phyloP scores from a whole-genome alignment of 1,284 basidiomycete genomes.

The Apiotrichum mycotoxinovorans region DNA sequence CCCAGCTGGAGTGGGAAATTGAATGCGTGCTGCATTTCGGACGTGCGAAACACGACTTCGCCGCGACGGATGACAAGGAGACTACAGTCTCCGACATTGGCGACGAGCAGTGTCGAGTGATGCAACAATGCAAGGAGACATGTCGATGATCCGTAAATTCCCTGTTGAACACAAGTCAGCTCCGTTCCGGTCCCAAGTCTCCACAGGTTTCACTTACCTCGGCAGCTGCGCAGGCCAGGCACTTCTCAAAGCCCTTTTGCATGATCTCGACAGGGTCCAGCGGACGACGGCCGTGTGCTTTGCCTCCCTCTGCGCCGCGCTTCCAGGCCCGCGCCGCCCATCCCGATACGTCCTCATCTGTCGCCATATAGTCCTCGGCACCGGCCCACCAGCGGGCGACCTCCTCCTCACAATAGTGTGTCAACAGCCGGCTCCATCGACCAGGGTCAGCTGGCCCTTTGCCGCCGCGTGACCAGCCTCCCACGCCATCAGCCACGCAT shows the following conservation, averaged over 20 bases:
- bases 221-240: slow-evolving; percentile 49
- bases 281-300: slow-evolving; percentile 21
- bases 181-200: not conserved
- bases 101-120: slow-evolving; percentile 76
- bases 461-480: slow-evolving; percentile 44
- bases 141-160: slow-evolving; percentile 57
- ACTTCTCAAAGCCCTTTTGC: slow-evolving; percentile 58
- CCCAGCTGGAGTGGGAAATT: slow-evolving; percentile 81
- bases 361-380: slow-evolving; percentile 31
- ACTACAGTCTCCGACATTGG: slow-evolving; percentile 89
- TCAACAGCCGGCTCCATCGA: slow-evolving; percentile 44
- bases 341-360: slow-evolving; percentile 9
- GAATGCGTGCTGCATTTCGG: slow-evolving; percentile 95
- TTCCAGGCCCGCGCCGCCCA: slow-evolving; percentile 25
- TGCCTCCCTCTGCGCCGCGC: slow-evolving; percentile 6
- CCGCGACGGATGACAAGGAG: slow-evolving; percentile 76
- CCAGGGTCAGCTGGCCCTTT: slow-evolving; percentile 44
- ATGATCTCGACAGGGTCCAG: slow-evolving; percentile 58
- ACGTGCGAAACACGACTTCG: slow-evolving; percentile 76
- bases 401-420: slow-evolving; percentile 47
- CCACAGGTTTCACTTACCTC: slow-evolving; percentile 39
- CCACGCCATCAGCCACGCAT: slow-evolving; percentile 51
- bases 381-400: slow-evolving; percentile 43
- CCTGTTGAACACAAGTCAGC: slow-evolving; percentile 34
- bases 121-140: slow-evolving; percentile 58